Conservation (phyloP, 2,329 filamentous ascomycete genomes). For the Graphilbum fragrans region DNA sequence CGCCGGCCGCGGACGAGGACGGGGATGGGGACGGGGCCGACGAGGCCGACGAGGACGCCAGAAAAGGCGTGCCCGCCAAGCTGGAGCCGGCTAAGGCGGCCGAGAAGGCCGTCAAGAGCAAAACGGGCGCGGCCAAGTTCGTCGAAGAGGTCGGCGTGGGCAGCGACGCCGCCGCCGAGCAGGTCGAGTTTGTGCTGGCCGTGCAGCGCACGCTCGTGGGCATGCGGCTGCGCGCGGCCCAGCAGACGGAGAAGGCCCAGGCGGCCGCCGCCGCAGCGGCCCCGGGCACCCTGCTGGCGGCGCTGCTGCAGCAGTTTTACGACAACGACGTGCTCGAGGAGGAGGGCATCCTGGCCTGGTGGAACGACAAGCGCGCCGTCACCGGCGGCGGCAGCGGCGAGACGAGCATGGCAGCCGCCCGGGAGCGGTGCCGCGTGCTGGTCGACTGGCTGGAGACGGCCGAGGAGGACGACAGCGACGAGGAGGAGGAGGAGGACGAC, state of each 20-base stretch:
- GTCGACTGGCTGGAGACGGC: constrained; percentile 78
- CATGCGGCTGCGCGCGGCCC: constrained; percentile 16
- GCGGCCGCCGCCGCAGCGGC: constrained; percentile 32
- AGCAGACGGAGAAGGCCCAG: neutral
- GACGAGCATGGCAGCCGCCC: constrained; percentile 48
- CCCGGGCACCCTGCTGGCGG: constrained; percentile 56
- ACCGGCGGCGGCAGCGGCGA: constrained; percentile 27
- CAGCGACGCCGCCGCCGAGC: constrained; percentile 51
- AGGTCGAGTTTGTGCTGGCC: constrained; percentile 73
- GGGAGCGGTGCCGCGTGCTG: constrained; percentile 62
- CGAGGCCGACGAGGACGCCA: constrained; percentile 29
- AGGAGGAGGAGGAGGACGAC: constrained; percentile 38
- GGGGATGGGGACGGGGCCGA: constrained; percentile 51
- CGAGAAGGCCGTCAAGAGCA: constrained; percentile 43
- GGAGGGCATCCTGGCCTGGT: constrained; percentile 82
- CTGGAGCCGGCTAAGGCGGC: constrained; percentile 54
- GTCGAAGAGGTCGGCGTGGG: constrained; percentile 30
- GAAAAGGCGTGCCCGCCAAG: constrained; percentile 7
- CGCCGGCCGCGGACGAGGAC: constrained; percentile 34
- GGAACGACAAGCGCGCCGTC: constrained; percentile 58
- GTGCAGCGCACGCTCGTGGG: constrained; percentile 69
- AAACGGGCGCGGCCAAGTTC: constrained; percentile 35
- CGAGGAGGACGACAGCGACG: constrained; percentile 57
- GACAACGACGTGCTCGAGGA: constrained; percentile 77
- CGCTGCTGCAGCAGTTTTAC: constrained; percentile 74